Evolutionary conservation across 164 flowering plant genomes (phyloP), one percentile per base, ranked within the genome.

Genomic region (Macadamia tetraphylla): DNA sequence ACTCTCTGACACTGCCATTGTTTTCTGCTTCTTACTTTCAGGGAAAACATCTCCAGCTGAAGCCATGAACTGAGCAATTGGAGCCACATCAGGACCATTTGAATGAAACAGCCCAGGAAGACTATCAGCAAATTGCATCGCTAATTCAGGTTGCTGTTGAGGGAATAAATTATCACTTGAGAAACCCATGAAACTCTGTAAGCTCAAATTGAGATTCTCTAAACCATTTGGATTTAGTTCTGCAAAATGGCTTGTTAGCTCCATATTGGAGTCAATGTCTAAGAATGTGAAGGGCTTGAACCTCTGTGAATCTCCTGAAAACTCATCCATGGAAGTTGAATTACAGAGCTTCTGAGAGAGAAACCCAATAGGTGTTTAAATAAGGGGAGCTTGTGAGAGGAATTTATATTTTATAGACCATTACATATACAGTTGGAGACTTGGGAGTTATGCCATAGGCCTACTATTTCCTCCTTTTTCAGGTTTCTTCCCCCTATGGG

Each of bases 261-360:
- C 83, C 65, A 79, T 63, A 70, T 64, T 76, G n/a, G 82, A 64
- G 53, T 79, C 74, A 77, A 71, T 64, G 56, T 74, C 76, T 58
- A 75, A 63, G 73, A 69, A 69, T 15, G 73, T 46, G n/a, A 63
- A 65, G n/a, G 77, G 67, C 51, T 76, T 80, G 71, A 70, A 78
- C 70, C 66, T 79, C 52, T 78, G 80, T 42, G 76, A 43, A 57
- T 60, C 62, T 53, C 56, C 74, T 42, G 65, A 53, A 48, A 76
- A 76, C 32, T 78, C 76, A 44, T 73, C 78, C 84, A 81, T 74
- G 35, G 46, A 51, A 48, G 59, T 64, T 59, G 58, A 68, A 43
- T 15, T 51, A 40, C 53, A 65, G 68, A 56, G 60, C 35, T 60
- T 57, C 49, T 43, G 43, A 58, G 70, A 69, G 57, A 31, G 53